Percentiles rank a stretch among this genome's conserved stretches.
These are phyloP conservation scores for Galerina sulciceps DNA, from an alignment of 768 basidiomycete species.

Conservation along the genomic window DNA sequence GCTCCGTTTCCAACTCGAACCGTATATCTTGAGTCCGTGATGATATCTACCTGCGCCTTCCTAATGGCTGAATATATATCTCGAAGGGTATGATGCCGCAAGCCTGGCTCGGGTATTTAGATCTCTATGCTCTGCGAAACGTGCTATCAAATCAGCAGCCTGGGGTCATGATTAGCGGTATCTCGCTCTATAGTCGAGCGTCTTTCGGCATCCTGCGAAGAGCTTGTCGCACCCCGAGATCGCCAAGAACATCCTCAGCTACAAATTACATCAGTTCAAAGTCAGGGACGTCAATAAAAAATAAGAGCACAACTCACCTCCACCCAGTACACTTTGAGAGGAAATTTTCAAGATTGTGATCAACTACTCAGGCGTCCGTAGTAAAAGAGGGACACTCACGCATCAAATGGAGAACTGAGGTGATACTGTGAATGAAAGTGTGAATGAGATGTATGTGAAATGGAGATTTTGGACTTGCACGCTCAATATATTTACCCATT, in stretches of 20 bases:
- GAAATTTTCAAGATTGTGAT: slow-evolving; percentile 1
- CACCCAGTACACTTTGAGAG: slow-evolving; percentile 58
- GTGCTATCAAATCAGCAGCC: too few relatives aligned
- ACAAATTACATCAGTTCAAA: slow-evolving; percentile 1
- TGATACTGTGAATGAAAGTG: slow-evolving; percentile 47
- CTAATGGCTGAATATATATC: too few relatives aligned
- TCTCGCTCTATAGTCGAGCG: slow-evolving; percentile 14
- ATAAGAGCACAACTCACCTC: slow-evolving; percentile 40
- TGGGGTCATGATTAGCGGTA: too few relatives aligned
- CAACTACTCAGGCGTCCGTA: neutral
- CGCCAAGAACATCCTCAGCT: slow-evolving; percentile 81
- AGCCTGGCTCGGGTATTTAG: too few relatives aligned
- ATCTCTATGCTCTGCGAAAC: too few relatives aligned
- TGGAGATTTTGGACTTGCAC: slow-evolving; percentile 36
- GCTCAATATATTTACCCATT: slow-evolving; percentile 73
- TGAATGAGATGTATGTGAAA: slow-evolving; percentile 16
- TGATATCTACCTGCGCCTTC: too few relatives aligned
- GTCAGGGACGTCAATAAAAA: neutral
- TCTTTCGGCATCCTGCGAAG: slow-evolving; percentile 25
- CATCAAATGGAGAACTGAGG: slow-evolving; percentile 68
- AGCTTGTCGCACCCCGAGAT: slow-evolving; percentile 83
- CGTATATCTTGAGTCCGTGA: too few relatives aligned
- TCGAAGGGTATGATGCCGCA: too few relatives aligned
- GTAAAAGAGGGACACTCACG: slow-evolving; percentile 36
- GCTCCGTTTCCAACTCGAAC: too few relatives aligned